Base-by-base conservation (phyloP, 208 protist genomes). In the Trypanosoma brucei region DNA sequence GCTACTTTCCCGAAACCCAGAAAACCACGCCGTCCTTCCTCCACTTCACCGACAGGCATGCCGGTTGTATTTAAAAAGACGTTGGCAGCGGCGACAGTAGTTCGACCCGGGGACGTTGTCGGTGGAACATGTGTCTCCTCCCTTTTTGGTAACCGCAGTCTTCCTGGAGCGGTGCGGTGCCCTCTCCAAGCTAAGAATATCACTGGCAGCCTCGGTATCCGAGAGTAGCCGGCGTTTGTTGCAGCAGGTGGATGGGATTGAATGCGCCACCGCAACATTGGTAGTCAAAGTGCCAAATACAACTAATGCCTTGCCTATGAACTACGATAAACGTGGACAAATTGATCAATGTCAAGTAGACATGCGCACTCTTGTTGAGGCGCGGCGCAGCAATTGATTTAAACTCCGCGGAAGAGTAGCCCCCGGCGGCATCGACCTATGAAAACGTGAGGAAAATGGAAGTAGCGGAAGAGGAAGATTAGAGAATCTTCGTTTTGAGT, bases 11-110 rank as follows among this genome's bases (percentile, higher is more conserved):
- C 67, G 57, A 72, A 53, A 3, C 67, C 67, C 11, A 72, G 61
- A 60, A 72, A 72, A n/a, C 67, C 67, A 38, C 67, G 67, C 22
- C 61, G 67, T 2, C 59, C 59, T 31, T 72, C 67, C 31, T 55
- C 59, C 44, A 62, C 61, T n/a, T 63, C 61, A 22, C 67, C 59
- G 36, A 66, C 52, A 22, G 67, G 55, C 53, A 62, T 59, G 30
- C 67, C 61, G 42, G 59, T 60, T 0, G 49, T 42, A 35, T 66
- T 62, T 52, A 55, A 49, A 59, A 61, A 65, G 42, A 59, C 34
- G 5, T 33, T 31, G 8, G 13, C 48, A 50, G 8, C 31, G 6
- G 42, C 42, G 11, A 6, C 8, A 46, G 42, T 6, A 11, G 42
- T 14, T 11, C 11, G 42, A 6, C 11, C 8, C 42, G 42, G 42